Percentiles rank a stretch among this genome's conserved stretches.
phyloP scores from a whole-genome alignment of 495 filamentous ascomycete genomes.

The Aspergillus mulundensis region DNA sequence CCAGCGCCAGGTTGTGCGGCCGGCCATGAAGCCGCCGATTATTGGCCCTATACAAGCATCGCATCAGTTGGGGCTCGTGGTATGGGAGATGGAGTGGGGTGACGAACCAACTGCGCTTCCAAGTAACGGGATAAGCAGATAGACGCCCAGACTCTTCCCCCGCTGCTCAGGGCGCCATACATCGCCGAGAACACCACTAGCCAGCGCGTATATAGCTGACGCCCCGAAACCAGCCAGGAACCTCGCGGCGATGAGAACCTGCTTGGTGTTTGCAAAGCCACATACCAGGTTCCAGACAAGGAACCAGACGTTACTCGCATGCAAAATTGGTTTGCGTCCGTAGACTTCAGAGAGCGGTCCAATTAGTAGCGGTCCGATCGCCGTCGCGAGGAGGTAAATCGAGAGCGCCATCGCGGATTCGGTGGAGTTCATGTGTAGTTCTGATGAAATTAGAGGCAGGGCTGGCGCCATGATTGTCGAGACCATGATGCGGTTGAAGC shows the following conservation, averaged over 20 bases:
- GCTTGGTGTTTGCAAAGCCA: constrained; percentile 41
- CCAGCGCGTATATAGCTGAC: constrained; percentile 36
- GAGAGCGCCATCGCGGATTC: constrained; percentile 57
- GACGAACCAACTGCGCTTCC: constrained; percentile 41
- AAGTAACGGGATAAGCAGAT: constrained; percentile 52
- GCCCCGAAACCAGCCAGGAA: constrained; percentile 42
- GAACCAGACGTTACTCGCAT: constrained; percentile 57
- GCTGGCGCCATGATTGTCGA: constrained; percentile 69
- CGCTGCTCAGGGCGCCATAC: constrained; percentile 44
- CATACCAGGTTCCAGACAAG: constrained; percentile 48
- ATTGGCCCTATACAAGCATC: constrained; percentile 41
- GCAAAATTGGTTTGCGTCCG: constrained; percentile 56
- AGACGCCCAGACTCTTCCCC: constrained; percentile 50
- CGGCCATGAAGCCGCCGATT: constrained; percentile 1
- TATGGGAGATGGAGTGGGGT: neutral
- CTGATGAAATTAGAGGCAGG: constrained; percentile 45
- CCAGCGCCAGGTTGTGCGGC: constrained; percentile 39
- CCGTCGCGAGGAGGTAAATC: constrained; percentile 67
- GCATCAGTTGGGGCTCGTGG: neutral
- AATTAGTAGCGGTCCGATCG: constrained; percentile 57
- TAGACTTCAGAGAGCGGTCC: constrained; percentile 67
- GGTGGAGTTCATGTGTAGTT: constrained; percentile 54
- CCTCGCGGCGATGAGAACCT: constrained; percentile 39
- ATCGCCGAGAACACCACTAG: constrained; percentile 41
- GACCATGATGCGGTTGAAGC: constrained; percentile 60